Evolutionary conservation across 352 stramenopile genomes (phyloP).

Genomic region (Phytophthora vignae): DNA sequence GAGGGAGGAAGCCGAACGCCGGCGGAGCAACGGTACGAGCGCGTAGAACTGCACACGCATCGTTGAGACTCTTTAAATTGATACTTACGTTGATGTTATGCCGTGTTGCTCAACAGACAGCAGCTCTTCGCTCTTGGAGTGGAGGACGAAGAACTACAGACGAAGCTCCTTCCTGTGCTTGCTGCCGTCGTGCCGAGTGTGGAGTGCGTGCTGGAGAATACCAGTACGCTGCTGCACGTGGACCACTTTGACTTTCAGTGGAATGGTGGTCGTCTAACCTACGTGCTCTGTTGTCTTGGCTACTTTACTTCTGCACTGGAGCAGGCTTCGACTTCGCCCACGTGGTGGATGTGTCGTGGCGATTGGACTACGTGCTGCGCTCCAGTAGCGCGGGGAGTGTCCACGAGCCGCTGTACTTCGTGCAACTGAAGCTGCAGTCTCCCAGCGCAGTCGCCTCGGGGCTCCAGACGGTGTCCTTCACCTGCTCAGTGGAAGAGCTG

Average conservation of each 20-base stretch:
- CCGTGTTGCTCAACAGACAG: constrained; percentile 19
- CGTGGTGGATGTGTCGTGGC: constrained; percentile 76
- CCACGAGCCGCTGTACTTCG: constrained; percentile 67
- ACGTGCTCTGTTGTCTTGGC: neutral
- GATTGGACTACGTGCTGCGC: constrained; percentile 74
- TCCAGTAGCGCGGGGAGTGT: constrained; percentile 65
- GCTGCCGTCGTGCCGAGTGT: constrained; percentile 24
- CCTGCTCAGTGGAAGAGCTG: constrained; percentile 75
- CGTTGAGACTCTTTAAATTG: constrained; percentile 14
- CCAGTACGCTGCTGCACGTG: constrained; percentile 27
- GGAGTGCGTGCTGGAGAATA: constrained; percentile 42
- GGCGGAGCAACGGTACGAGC: constrained; percentile 29
- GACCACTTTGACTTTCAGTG: neutral
- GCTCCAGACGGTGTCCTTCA: constrained; percentile 51
- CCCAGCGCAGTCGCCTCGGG: constrained; percentile 43
- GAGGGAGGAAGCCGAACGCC: constrained; percentile 18
- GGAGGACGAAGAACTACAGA: constrained; percentile 37
- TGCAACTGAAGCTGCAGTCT: constrained; percentile 69
- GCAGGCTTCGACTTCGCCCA: constrained; percentile 80
- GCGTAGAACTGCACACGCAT: neutral
- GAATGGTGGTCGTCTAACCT: neutral
- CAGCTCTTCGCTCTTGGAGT: constrained; percentile 42
- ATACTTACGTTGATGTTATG: neutral
- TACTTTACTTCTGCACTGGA: neutral
- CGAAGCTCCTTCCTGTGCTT: constrained; percentile 34